These are phyloP conservation scores for Talaromyces sp. DNA, from an alignment of 2,329 filamentous ascomycete species.

Conservation along the genomic window DNA sequence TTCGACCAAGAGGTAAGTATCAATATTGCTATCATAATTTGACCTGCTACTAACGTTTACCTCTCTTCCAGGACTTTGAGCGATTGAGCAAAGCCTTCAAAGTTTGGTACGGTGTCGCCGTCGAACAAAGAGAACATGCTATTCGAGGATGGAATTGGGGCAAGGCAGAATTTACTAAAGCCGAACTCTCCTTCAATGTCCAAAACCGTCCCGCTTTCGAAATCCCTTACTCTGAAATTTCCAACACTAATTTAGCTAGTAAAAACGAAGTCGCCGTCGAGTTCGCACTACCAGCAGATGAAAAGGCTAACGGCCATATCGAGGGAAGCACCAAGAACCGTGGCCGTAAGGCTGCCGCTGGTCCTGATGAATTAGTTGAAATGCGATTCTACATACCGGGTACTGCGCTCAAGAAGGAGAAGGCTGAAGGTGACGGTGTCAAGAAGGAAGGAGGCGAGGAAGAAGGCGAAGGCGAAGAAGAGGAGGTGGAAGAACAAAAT, in stretches of 20 bases:
- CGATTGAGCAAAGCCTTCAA: slow-evolving; percentile 91
- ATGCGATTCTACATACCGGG: slow-evolving; percentile 99
- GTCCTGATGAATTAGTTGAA: slow-evolving; percentile 89
- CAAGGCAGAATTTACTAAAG: slow-evolving; percentile 93
- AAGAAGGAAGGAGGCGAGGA: slow-evolving; percentile 69
- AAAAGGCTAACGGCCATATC: slow-evolving; percentile 66
- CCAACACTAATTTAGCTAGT: slow-evolving; percentile 94
- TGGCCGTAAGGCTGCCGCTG: slow-evolving; percentile 85
- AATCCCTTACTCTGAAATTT: slow-evolving; percentile 93
- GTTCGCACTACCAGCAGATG: slow-evolving; percentile 72
- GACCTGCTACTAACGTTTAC: neutral
- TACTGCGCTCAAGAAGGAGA: slow-evolving; percentile 68
- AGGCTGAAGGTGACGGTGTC: slow-evolving; percentile 57
- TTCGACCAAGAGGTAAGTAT: slow-evolving; percentile 74
- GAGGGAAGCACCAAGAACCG: slow-evolving; percentile 67
- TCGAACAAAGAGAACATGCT: slow-evolving; percentile 91
- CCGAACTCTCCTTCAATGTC: slow-evolving; percentile 93
- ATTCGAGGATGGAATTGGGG: slow-evolving; percentile 99
- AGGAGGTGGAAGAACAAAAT: slow-evolving; percentile 72
- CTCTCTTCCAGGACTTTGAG: slow-evolving; percentile 67
- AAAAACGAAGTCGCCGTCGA: slow-evolving; percentile 98
- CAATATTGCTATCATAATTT: neutral
- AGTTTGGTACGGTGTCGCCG: slow-evolving; percentile 91
- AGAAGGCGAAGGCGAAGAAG: slow-evolving; percentile 39
- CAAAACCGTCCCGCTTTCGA: slow-evolving; percentile 96